These are phyloP conservation scores for Trichoderma semiorbis DNA, from an alignment of 2,329 filamentous ascomycete species.

Conservation along the genomic window DNA sequence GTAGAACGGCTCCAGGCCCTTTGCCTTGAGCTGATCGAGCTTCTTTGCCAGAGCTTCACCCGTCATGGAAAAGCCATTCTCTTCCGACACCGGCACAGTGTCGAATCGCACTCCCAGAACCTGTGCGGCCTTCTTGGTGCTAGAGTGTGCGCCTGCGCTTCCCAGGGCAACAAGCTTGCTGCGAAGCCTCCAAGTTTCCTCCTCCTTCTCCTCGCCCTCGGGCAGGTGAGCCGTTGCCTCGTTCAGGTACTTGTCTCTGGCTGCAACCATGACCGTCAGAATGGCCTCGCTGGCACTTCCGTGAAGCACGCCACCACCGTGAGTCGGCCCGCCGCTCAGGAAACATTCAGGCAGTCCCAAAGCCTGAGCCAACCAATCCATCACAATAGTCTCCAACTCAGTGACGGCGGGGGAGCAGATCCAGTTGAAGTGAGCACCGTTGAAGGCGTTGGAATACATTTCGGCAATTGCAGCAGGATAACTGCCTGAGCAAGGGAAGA, in stretches of 20 bases:
- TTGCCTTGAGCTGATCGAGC: conserved; percentile 61
- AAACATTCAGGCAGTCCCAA: conserved; percentile 71
- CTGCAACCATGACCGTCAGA: conserved; percentile 81
- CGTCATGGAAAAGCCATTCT: conserved; percentile 67
- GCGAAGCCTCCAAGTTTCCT: conserved; percentile 56
- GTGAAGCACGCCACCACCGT: conserved; percentile 89
- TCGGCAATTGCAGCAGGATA: conserved; percentile 88
- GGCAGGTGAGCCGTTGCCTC: conserved; percentile 52
- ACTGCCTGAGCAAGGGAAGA: conserved; percentile 79
- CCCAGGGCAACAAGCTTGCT: conserved; percentile 70
- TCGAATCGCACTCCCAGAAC: conserved; percentile 82
- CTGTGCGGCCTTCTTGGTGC: conserved; percentile 81
- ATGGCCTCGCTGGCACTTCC: conserved; percentile 86
- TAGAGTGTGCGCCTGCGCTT: conserved; percentile 76
- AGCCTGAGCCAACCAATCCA: conserved; percentile 85
- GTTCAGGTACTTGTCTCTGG: conserved; percentile 72
- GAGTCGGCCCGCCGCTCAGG: conserved; percentile 64
- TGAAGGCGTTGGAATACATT: conserved; percentile 86
- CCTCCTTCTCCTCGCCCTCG: conserved; percentile 63
- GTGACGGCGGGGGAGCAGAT: conserved; percentile 89
- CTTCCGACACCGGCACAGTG: conserved; percentile 59
- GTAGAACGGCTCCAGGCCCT: conserved; percentile 80
- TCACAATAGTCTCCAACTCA: conserved; percentile 86
- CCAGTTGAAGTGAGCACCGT: conserved; percentile 94
- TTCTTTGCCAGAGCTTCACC: conserved; percentile 57